Percentiles rank a stretch among this genome's conserved stretches.
Evolutionary conservation across 164 flowering plant genomes (phyloP).

Genomic region (Aristolochia californica): DNA sequence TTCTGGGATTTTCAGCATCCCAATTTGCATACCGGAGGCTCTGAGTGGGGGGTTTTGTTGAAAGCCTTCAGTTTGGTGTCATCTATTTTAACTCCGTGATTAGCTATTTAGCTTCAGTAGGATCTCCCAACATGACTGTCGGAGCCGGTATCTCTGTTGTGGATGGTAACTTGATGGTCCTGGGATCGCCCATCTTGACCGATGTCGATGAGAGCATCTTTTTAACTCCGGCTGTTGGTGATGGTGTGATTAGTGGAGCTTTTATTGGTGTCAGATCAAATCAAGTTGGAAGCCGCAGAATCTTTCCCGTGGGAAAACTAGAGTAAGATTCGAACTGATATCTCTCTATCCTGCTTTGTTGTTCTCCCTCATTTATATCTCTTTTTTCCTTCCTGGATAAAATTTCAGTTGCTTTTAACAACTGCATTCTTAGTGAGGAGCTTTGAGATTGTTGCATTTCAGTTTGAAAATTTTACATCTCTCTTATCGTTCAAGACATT

Average conservation of each 20-base stretch:
- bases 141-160: constrained; percentile 54
- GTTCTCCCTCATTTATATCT: neutral
- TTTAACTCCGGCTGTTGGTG: constrained; percentile 48
- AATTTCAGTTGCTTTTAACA: no score
- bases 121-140: constrained; percentile 48
- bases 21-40: no score
- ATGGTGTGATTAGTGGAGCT: constrained; percentile 38
- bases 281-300: constrained; percentile 49
- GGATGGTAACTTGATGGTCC: constrained; percentile 48
- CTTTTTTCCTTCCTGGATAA: neutral
- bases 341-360: neutral
- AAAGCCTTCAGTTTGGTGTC: no score
- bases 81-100: no score
- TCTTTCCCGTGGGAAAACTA: constrained; percentile 67
- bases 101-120: no score
- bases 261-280: constrained; percentile 73
- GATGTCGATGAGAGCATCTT: constrained; percentile 47
- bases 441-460: no score
- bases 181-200: constrained; percentile 37
- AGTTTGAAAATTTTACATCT: no score
- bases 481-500: no score
- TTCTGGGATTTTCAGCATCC: no score
- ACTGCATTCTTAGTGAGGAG: no score
- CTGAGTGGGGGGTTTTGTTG: no score
- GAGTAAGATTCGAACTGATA: constrained; percentile 21